Base-by-base conservation (phyloP, 495 filamentous ascomycete species). In the Thozetella sp. region DNA sequence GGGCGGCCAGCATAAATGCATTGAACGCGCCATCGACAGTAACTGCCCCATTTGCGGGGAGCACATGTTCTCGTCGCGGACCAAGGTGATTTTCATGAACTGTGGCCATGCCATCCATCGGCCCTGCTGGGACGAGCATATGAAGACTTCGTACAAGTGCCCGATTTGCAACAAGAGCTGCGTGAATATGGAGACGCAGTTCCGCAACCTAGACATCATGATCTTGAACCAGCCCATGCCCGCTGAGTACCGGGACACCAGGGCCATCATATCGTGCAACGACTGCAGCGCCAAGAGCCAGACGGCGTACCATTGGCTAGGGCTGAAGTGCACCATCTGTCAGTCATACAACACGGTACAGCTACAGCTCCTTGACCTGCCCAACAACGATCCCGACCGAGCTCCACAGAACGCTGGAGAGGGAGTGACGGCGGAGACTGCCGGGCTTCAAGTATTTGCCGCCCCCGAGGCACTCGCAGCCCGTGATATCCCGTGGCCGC, bases 21-120 rank as follows among this genome's bases (percentile, higher is more conserved):
- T 98, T 62, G 96, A 98, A 74, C 84, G 93, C 23, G 92, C 93
- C 13, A 97, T 90, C 3, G 93, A 99, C 69, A 96, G 93, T 71
- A 90, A 97, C 68, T 99, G 95, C 70, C 95, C 95, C n/a, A 97
- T 99, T 60, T 99, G 95, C 69, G 91, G 92, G 23, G 93, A 97
- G 53, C 97, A 97, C 69, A 91, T 99, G 86, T 98, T 98, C 71
- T 93, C 88, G n/a, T 98, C 95, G 20, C 87, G 91, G 0, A 83
- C 87, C 58, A 85, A 88, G 1, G 93, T 99, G 10, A 92, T 97
- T 34, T 96, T 96, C 68, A 93, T 99, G 89, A 85, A 86, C 46
- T 99, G 95, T 73, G 96, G 96, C 10, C 95, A 99, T 72, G 95
- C 93, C 71, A 95, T 99, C 63, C 95, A 99, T 70, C 83, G 87